phyloP scores from a whole-genome alignment of 306 rosid genomes.

The Spatholobus suberectus region DNA sequence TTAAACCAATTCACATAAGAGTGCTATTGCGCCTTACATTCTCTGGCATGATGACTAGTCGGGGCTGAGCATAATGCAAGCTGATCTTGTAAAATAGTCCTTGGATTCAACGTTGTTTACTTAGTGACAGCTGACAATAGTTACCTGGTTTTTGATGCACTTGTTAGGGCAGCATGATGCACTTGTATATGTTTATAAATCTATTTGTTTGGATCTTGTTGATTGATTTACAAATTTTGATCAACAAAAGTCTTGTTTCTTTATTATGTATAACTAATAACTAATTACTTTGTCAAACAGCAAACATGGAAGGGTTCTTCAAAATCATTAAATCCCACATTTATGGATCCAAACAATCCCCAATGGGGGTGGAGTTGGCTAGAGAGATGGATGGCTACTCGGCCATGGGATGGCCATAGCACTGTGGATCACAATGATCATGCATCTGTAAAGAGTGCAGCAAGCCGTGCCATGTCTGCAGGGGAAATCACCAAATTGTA shows the following conservation, averaged over 20 bases:
- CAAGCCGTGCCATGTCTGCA: constrained; percentile 48
- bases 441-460: constrained; percentile 51
- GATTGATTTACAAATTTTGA: neutral
- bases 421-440: constrained; percentile 51
- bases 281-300: constrained; percentile 40
- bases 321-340: constrained; percentile 62
- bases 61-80: neutral
- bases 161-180: neutral
- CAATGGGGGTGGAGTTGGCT: constrained; percentile 98
- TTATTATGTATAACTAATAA: neutral
- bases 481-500: constrained; percentile 63
- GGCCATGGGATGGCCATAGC: constrained; percentile 74
- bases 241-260: neutral
- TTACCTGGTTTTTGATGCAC: neutral
- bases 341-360: constrained; percentile 80
- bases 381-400: constrained; percentile 82
- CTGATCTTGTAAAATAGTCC: neutral
- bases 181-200: neutral
- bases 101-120: neutral
- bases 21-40: neutral
- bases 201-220: neutral
- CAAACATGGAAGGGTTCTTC: constrained; percentile 68
- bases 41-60: neutral
- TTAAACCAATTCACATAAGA: neutral
- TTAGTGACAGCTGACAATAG: neutral